Conservation (phyloP, 306 rosid genomes). For the Castanospermum australe region DNA sequence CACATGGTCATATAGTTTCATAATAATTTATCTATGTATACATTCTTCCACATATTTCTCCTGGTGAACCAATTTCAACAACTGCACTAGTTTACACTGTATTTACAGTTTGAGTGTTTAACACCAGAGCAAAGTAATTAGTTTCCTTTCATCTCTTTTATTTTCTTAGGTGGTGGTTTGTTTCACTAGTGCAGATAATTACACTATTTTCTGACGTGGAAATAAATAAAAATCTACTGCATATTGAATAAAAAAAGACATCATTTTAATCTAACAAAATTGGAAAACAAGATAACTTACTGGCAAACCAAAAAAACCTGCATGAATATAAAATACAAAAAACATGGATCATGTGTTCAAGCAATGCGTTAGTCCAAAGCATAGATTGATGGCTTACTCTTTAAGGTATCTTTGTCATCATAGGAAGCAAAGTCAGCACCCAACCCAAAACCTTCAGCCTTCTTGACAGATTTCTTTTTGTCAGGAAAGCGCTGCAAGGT, state of each 20-base stretch:
- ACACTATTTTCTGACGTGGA: not conserved
- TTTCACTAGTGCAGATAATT: not conserved
- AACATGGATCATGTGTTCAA: not conserved
- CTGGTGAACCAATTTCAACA: not conserved
- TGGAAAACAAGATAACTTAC: not conserved
- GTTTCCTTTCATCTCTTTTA: constrained; percentile 10
- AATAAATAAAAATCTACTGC: not conserved
- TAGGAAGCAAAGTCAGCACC: constrained; percentile 55
- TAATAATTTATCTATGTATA: not conserved
- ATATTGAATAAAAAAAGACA: not conserved
- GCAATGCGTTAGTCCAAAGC: constrained; percentile 1
- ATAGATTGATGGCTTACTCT: constrained; percentile 51
- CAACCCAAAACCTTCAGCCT: constrained; percentile 66
- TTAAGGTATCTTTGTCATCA: constrained; percentile 71
- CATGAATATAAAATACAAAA: constrained; percentile 7
- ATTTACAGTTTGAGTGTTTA: not conserved
- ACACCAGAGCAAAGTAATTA: not conserved
- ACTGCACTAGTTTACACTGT: not conserved
- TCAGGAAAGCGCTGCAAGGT: constrained; percentile 58
- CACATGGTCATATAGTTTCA: not conserved
- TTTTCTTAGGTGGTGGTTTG: not conserved
- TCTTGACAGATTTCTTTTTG: constrained; percentile 67
- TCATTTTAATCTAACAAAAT: not conserved
- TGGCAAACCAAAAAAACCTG: constrained; percentile 8
- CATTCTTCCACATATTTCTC: not conserved